Evolutionary conservation across 495 filamentous ascomycete genomes (phyloP), one percentile per base, ranked within the genome.

Genomic region (Echria macrotheca): DNA sequence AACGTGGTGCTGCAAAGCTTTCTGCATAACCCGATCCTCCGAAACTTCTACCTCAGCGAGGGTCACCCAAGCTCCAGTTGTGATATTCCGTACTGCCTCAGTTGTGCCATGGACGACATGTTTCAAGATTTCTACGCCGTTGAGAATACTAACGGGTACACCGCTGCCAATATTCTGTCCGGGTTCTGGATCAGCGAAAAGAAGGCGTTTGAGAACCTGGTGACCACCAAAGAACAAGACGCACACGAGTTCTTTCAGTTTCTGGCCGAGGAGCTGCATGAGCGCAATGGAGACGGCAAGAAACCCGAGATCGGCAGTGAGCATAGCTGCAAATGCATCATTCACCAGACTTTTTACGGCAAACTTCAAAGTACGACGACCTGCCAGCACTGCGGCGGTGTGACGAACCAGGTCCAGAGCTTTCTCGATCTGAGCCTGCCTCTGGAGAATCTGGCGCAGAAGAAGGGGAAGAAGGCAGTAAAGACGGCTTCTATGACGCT

Each of bases 201-300:
- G 61, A 71, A 73, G 60, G 63, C 65, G 4, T 70, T 73, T 18
- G 70, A 90, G 74, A 79, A 85, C n/a, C 75, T 95, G 21, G 85
- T 88, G 8, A 88, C 89, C n/a, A 90, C 91, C 57, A 83, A 87
- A 50, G 89, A 95, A 66, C 91, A 95, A 68, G 91, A 96, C 61
- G 89, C 90, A 1, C 90, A 96, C 63, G 91, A 96, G 60, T 96
- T 91, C 65, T 89, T 95, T 69, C 87, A 93, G 61, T 95, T 94
- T 60, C 75, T 96, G 4, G 81, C 91, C 28, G 89, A 95, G 65
- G 81, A 89, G 58, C 77, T 96, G 1, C 90, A 95, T 50, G 72
- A 78, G 49, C 79, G 80, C 38, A 85, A 83, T 58, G 75, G 78
- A 3, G 76, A 78, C 44, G 75, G 75, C 24, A 74, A 72, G 55